Evolutionary conservation across 140 eudicot species (phyloP).

Genomic region (Cichorium intybus): DNA sequence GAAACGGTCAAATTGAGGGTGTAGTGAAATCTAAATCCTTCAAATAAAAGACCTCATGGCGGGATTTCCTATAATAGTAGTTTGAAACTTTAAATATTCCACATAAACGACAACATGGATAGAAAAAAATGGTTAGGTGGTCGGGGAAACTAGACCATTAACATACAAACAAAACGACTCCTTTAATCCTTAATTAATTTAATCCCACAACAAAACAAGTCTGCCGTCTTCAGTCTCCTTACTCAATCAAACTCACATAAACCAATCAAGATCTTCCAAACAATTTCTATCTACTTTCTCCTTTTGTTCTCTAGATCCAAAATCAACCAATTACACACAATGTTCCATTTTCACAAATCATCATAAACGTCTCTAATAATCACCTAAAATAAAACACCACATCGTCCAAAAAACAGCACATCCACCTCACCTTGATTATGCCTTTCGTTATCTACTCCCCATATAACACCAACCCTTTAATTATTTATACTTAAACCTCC

Average conservation of each 20-base stretch:
- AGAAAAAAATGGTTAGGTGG: background rate
- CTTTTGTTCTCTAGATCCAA: conserved; percentile 18
- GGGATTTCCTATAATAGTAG: conserved; percentile 16
- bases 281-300: conserved; percentile 9
- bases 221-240: conserved; percentile 75
- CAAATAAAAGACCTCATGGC: conserved; percentile 1
- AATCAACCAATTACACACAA: background rate
- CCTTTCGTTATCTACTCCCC: conserved; percentile 36
- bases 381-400: conserved; percentile 37
- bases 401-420: conserved; percentile 78
- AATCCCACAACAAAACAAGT: conserved; percentile 16
- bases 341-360: background rate
- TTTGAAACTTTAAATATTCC: background rate
- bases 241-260: conserved; percentile 24
- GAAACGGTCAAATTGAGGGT: background rate
- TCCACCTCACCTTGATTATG: conserved; percentile 32
- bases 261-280: conserved; percentile 23
- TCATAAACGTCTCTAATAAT: background rate
- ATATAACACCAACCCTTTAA: conserved; percentile 15
- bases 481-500: conserved; percentile 20
- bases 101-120: conserved; percentile 2
- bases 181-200: conserved; percentile 8
- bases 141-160: background rate
- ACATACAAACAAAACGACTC: background rate
- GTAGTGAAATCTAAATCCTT: background rate